Percentiles rank a stretch among this genome's conserved stretches.
These are phyloP conservation scores for Emericellopsis atlantica DNA, from an alignment of 2,329 filamentous ascomycete species.

Conservation along the genomic window DNA sequence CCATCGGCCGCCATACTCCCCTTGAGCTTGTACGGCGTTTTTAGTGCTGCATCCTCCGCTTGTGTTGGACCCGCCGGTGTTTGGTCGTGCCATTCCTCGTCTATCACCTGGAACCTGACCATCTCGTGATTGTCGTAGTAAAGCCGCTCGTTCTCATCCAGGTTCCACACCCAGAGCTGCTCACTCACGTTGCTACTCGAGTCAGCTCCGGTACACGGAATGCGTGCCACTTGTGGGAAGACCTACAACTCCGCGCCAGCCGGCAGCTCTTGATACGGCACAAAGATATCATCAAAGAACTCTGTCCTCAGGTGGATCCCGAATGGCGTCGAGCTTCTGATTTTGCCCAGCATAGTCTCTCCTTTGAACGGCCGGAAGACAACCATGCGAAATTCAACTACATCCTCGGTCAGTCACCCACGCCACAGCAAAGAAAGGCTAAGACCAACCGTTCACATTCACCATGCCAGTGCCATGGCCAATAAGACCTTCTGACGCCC, in stretches of 20 bases:
- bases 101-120: slow-evolving; percentile 73
- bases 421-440: neutral
- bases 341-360: slow-evolving; percentile 78
- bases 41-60: slow-evolving; percentile 45
- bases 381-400: slow-evolving; percentile 84
- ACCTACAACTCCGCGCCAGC: slow-evolving; percentile 64
- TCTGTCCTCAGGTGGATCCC: slow-evolving; percentile 74
- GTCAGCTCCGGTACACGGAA: neutral
- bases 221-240: neutral
- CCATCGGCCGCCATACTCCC: slow-evolving; percentile 52
- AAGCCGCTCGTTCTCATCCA: slow-evolving; percentile 53
- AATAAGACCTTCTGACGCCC: slow-evolving; percentile 84
- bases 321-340: slow-evolving; percentile 58
- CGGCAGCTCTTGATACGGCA: slow-evolving; percentile 62
- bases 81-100: slow-evolving; percentile 87
- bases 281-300: slow-evolving; percentile 88
- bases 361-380: slow-evolving; percentile 95
- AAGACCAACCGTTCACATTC: slow-evolving; percentile 69
- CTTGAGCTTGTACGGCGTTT: slow-evolving; percentile 60
- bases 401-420: neutral
- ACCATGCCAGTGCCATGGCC: slow-evolving; percentile 85
- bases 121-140: slow-evolving; percentile 87
- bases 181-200: slow-evolving; percentile 53
- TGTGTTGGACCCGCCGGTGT: slow-evolving; percentile 58
- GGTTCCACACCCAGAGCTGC: slow-evolving; percentile 74